Conservation (phyloP, 2,329 filamentous ascomycete genomes). For the Penicillium nordicum region DNA sequence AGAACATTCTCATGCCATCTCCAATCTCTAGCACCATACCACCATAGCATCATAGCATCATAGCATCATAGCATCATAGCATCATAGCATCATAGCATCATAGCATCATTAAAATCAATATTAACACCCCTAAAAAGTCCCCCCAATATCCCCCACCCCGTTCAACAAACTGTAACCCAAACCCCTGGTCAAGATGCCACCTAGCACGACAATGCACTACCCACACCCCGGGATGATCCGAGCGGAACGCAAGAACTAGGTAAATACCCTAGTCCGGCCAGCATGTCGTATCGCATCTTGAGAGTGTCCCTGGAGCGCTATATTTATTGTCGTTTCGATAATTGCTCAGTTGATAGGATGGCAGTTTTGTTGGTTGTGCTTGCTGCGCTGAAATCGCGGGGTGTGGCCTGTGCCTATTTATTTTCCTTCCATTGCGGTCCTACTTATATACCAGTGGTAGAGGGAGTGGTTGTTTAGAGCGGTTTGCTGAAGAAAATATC, state of each 20-base stretch:
- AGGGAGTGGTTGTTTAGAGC: background rate
- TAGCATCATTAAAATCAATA: background rate
- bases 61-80: too few species aligned
- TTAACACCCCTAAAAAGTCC: too few species aligned
- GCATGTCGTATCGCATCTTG: constrained; percentile 5
- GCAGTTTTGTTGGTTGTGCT: background rate
- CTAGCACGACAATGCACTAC: constrained; percentile 15
- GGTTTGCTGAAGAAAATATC: background rate
- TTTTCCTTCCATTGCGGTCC: background rate
- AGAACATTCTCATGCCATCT: background rate
- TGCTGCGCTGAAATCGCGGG: background rate
- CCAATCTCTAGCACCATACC: background rate
- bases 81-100: too few species aligned
- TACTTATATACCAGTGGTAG: background rate
- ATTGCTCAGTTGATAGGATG: background rate
- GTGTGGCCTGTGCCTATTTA: background rate
- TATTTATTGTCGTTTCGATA: constrained; percentile 3
- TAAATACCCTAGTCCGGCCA: background rate
- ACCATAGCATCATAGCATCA: too few species aligned
- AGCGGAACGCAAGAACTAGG: constrained; percentile 2
- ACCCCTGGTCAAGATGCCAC: constrained; percentile 12
- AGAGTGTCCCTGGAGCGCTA: background rate
- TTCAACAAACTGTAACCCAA: constrained; percentile 12
- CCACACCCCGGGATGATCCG: constrained; percentile 15
- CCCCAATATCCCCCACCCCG: background rate